Evolutionary conservation across 1,284 basidiomycete genomes (phyloP).

Genomic region (Termitomyces sp.): DNA sequence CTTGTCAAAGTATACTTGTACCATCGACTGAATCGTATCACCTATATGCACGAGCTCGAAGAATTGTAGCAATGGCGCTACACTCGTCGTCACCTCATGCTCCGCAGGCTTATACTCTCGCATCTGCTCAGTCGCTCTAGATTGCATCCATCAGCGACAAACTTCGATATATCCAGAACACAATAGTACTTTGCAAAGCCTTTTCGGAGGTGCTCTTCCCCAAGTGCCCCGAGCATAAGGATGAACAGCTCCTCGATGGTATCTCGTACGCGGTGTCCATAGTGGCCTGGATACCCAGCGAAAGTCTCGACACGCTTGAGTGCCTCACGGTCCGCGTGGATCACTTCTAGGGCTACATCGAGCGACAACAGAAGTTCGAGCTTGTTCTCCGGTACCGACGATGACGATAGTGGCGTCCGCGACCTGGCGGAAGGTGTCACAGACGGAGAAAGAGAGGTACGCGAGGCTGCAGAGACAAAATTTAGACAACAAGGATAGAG

Average conservation of each 20-base stretch:
- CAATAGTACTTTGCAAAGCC: slow-evolving; percentile 74
- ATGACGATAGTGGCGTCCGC: slow-evolving; percentile 1
- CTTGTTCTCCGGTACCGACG: slow-evolving; percentile 39
- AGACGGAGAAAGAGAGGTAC: slow-evolving; percentile 3
- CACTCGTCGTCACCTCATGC: slow-evolving; percentile 70
- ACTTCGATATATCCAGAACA: background rate
- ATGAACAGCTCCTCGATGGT: slow-evolving; percentile 93
- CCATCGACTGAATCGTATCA: slow-evolving; percentile 96
- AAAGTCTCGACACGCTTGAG: slow-evolving; percentile 93
- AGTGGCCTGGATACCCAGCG: slow-evolving; percentile 76
- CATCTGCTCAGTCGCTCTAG: slow-evolving; percentile 82
- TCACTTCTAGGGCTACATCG: slow-evolving; percentile 86
- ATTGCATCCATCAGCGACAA: background rate
- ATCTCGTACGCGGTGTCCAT: slow-evolving; percentile 77
- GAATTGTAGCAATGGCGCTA: slow-evolving; percentile 92
- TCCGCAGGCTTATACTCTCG: slow-evolving; percentile 81
- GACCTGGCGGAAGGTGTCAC: slow-evolving; percentile 5
- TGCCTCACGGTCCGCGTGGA: slow-evolving; percentile 87
- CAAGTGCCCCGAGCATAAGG: slow-evolving; percentile 73
- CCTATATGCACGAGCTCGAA: slow-evolving; percentile 97
- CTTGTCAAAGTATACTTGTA: slow-evolving; percentile 97
- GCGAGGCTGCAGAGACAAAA: background rate
- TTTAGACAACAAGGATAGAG: background rate
- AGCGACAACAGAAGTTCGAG: slow-evolving; percentile 88
- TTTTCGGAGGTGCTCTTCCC: slow-evolving; percentile 77